Percentiles rank a stretch among this genome's conserved stretches.
phyloP scores from a whole-genome alignment of 352 stramenopile genomes.

The Globisporangium yorkense region DNA sequence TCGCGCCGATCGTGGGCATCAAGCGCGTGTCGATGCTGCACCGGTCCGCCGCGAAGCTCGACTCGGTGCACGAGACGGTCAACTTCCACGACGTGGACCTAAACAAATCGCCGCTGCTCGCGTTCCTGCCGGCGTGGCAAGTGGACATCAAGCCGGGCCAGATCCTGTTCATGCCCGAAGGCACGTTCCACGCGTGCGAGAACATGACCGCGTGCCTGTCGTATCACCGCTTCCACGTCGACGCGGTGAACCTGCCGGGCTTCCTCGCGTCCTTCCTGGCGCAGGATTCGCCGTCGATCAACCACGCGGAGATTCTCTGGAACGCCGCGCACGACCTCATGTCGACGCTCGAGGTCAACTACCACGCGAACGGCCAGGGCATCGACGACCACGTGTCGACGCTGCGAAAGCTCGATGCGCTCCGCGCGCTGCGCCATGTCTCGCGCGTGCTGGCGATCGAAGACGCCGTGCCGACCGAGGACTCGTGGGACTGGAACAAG shows the following conservation, averaged over 20 bases:
- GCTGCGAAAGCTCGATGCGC: constrained; percentile 59
- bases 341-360: constrained; percentile 75
- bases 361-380: constrained; percentile 41
- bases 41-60: constrained; percentile 66
- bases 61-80: constrained; percentile 78
- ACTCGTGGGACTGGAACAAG: constrained; percentile 79
- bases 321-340: constrained; percentile 89
- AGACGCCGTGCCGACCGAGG: constrained; percentile 57
- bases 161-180: constrained; percentile 92
- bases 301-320: constrained; percentile 92
- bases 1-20: constrained; percentile 88
- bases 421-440: constrained; percentile 56
- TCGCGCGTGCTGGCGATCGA: constrained; percentile 61
- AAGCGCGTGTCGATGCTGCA: constrained; percentile 78
- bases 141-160: constrained; percentile 88
- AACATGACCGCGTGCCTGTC: constrained; percentile 92
- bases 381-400: constrained; percentile 35
- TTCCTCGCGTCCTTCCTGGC: constrained; percentile 89
- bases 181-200: constrained; percentile 89
- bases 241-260: constrained; percentile 86
- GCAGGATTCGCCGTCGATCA: constrained; percentile 86
- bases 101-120: constrained; percentile 82
- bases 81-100: constrained; percentile 83
- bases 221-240: constrained; percentile 93
- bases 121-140: constrained; percentile 83